phyloP scores from a whole-genome alignment of 768 basidiomycete genomes.

The Lactifluus subvellereus region DNA sequence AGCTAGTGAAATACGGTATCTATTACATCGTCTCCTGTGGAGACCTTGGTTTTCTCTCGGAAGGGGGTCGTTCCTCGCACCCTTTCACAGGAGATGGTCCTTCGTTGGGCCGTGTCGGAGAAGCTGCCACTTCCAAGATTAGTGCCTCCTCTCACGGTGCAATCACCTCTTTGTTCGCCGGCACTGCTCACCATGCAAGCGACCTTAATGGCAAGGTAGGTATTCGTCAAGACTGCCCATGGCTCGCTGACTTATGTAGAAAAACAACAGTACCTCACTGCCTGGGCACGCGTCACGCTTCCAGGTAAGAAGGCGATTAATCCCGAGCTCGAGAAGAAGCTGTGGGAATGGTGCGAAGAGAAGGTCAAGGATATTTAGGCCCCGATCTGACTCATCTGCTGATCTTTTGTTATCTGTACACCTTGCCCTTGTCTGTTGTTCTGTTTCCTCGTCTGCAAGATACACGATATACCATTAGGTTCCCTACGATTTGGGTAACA shows the following conservation, averaged over 20 bases:
- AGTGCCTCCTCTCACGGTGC: background rate
- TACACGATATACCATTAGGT: background rate
- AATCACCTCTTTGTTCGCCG: background rate
- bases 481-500: background rate
- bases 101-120: too few relatives aligned
- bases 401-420: background rate
- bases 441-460: background rate
- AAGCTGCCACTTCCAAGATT: background rate
- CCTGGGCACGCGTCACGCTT: slow-evolving; percentile 2
- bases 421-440: background rate
- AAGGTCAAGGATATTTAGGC: background rate
- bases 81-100: too few relatives aligned
- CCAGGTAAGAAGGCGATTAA: slow-evolving; percentile 2
- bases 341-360: slow-evolving; percentile 7
- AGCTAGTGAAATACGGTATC: background rate
- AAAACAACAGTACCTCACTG: background rate
- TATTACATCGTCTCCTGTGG: slow-evolving; percentile 1
- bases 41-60: background rate
- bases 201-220: background rate
- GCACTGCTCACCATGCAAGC: background rate
- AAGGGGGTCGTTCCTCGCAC: background rate
- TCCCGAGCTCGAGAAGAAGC: background rate
- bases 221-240: background rate
- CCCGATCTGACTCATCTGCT: too few relatives aligned
- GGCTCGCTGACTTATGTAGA: background rate